Conservation (phyloP, 1,284 basidiomycete species). For the Sparassis latifolia region DNA sequence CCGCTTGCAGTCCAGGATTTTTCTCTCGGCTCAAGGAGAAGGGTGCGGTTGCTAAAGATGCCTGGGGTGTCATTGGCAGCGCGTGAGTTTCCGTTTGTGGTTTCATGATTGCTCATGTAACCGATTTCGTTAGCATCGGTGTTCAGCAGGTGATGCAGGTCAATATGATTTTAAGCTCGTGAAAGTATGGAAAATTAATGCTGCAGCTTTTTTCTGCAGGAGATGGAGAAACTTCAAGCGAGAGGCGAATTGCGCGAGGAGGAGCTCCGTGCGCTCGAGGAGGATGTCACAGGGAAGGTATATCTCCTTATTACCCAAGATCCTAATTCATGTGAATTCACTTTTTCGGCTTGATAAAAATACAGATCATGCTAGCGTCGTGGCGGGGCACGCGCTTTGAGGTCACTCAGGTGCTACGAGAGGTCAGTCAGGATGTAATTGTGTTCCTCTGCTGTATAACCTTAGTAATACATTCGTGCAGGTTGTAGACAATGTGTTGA, state of each 20-base stretch:
- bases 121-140: conserved; percentile 42
- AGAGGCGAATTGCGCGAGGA: conserved; percentile 84
- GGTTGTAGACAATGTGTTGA: conserved; percentile 78
- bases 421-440: conserved; percentile 33
- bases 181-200: conserved; percentile 5
- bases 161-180: background rate
- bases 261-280: conserved; percentile 81
- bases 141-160: conserved; percentile 57
- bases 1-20: conserved; percentile 74
- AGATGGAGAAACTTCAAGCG: conserved; percentile 88
- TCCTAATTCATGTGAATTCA: too few species aligned
- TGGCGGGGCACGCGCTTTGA: conserved; percentile 94
- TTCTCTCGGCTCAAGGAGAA: conserved; percentile 95
- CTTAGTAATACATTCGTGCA: conserved; percentile 17
- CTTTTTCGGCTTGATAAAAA: too few species aligned
- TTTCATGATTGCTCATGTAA: conserved; percentile 8
- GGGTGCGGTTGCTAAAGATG: conserved; percentile 87
- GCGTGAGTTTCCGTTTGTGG: conserved; percentile 48
- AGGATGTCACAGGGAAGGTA: conserved; percentile 91
- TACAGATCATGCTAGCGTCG: conserved; percentile 84
- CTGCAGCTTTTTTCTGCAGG: conserved; percentile 39
- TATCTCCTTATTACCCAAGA: background rate
- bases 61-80: conserved; percentile 90
- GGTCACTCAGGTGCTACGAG: conserved; percentile 78
- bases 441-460: background rate